Percentiles rank a stretch among this genome's conserved stretches.
phyloP scores from a whole-genome alignment of 495 filamentous ascomycete species.

The Hypoxylon crocopeplum region DNA sequence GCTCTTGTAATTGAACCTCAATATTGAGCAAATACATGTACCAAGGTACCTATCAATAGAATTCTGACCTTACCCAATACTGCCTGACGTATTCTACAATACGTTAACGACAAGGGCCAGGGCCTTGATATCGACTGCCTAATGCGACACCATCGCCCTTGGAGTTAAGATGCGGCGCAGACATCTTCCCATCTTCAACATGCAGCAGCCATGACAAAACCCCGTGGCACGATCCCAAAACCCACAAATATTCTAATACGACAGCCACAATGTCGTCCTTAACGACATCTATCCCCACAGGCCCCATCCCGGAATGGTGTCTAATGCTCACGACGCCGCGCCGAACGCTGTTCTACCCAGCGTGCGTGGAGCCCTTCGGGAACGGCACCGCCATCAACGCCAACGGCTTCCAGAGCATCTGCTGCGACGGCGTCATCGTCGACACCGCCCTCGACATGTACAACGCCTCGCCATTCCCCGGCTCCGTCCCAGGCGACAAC shows the following conservation, averaged over 20 bases:
- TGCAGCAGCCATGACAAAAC: too few relatives aligned
- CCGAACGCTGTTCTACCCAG: not conserved
- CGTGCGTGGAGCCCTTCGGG: not conserved
- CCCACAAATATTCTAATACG: not conserved
- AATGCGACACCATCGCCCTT: slow-evolving; percentile 7
- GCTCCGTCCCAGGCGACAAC: not conserved
- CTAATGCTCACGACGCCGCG: not conserved
- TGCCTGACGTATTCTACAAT: too few relatives aligned
- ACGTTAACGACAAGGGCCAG: too few relatives aligned
- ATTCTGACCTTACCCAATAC: too few relatives aligned
- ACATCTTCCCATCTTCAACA: not conserved
- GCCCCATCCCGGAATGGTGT: slow-evolving; percentile 25
- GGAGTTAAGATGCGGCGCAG: not conserved
- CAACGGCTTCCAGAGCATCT: slow-evolving; percentile 16
- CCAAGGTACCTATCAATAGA: too few relatives aligned
- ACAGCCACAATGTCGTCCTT: slow-evolving; percentile 14
- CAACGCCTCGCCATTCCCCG: not conserved
- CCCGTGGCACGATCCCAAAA: not conserved
- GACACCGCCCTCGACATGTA: slow-evolving; percentile 24
- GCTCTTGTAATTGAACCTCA: too few relatives aligned
- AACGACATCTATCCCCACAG: slow-evolving; percentile 23
- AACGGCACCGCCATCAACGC: not conserved
- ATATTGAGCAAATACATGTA: too few relatives aligned
- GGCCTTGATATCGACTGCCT: not conserved
- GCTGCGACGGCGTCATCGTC: slow-evolving; percentile 33